phyloP scores from a whole-genome alignment of 306 rosid species.

The Biancaea sappan region DNA sequence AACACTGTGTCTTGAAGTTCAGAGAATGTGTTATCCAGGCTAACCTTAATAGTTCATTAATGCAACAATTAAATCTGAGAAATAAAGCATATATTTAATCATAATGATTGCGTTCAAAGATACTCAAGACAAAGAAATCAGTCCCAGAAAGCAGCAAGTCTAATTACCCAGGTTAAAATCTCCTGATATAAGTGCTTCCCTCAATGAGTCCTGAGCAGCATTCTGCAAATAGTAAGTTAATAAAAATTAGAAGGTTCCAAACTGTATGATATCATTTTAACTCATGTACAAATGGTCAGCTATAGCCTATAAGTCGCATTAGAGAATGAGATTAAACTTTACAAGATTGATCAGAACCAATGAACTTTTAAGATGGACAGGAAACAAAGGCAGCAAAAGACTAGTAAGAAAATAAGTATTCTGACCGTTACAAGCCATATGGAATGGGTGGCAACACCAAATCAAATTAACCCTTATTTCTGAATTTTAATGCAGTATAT shows the following conservation, averaged over 20 bases:
- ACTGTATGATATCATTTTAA: conserved; percentile 16
- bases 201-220: conserved; percentile 84
- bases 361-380: conserved; percentile 11
- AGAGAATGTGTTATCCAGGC: conserved; percentile 16
- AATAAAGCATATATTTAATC: neutral
- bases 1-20: neutral
- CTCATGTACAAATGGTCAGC: conserved; percentile 19
- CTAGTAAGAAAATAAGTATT: neutral
- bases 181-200: conserved; percentile 64
- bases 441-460: neutral
- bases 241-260: conserved; percentile 25
- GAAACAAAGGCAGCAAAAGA: conserved; percentile 14
- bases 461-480: neutral
- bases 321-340: neutral
- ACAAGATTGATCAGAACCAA: conserved; percentile 8
- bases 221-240: conserved; percentile 70
- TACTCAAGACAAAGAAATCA: conserved; percentile 10
- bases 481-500: neutral
- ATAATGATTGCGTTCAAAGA: conserved; percentile 6
- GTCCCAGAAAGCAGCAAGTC: conserved; percentile 2
- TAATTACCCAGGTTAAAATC: conserved; percentile 59
- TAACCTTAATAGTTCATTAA: neutral
- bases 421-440: neutral
- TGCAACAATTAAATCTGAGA: conserved; percentile 3
- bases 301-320: conserved; percentile 4